phyloP scores from a whole-genome alignment of 78 protist species.

The Andalucia godoyi region DNA sequence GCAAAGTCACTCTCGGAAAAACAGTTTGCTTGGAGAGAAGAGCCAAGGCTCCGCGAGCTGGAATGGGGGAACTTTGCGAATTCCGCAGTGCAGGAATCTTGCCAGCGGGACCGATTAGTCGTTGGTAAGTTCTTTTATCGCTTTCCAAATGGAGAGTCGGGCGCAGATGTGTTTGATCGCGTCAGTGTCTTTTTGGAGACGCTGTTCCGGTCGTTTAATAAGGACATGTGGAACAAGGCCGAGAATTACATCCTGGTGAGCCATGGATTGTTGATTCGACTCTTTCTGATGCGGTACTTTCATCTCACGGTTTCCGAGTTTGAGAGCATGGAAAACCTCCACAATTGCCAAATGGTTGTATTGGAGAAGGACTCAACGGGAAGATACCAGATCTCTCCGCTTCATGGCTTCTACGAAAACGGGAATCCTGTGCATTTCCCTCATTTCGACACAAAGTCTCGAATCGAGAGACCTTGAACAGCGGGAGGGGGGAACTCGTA shows the following conservation, averaged over 20 bases:
- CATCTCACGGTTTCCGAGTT: slow-evolving; percentile 18
- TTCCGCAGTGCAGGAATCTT: neutral
- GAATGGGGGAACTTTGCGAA: slow-evolving; percentile 50
- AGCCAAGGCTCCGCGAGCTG: slow-evolving; percentile 56
- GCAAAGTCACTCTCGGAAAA: neutral
- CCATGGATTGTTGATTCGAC: slow-evolving; percentile 41
- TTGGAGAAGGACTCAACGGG: neutral
- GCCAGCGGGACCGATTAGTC: neutral
- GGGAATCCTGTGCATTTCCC: too few relatives aligned
- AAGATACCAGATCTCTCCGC: too few relatives aligned
- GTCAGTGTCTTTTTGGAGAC: slow-evolving; percentile 18
- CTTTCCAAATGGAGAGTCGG: slow-evolving; percentile 42
- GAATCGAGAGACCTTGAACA: too few relatives aligned
- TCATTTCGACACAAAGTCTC: too few relatives aligned
- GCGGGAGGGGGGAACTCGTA: too few relatives aligned
- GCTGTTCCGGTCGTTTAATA: slow-evolving; percentile 1
- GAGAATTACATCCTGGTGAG: slow-evolving; percentile 12
- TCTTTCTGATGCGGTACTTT: slow-evolving; percentile 42
- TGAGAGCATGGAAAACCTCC: slow-evolving; percentile 16
- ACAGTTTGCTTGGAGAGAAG: neutral
- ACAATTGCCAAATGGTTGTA: slow-evolving; percentile 24
- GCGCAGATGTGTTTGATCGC: slow-evolving; percentile 43
- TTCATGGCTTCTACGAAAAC: too few relatives aligned
- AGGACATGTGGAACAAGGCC: neutral
- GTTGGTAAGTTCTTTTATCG: slow-evolving; percentile 50